Percentiles rank a stretch among this genome's conserved stretches.
phyloP scores from a whole-genome alignment of 352 stramenopile species.

The Pythium biforme region DNA sequence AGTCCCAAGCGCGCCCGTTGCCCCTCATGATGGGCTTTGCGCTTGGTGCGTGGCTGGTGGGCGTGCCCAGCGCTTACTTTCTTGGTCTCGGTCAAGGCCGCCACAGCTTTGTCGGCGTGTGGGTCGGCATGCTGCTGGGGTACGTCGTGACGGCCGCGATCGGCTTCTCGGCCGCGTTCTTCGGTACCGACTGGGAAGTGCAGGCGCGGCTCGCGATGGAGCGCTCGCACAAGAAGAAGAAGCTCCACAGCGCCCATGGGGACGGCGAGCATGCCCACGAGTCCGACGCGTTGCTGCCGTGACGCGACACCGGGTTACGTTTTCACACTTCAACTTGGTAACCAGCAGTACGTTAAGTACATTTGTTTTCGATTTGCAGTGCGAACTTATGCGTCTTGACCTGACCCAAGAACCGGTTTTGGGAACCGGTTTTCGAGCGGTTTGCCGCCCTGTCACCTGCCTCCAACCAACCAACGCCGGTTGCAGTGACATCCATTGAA shows the following conservation, averaged over 20 bases:
- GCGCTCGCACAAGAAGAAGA: conserved; percentile 37
- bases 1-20: conserved; percentile 54
- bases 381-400: conserved; percentile 1
- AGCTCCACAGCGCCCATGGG: background rate
- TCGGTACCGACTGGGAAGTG: conserved; percentile 57
- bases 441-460: background rate
- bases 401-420: too few relatives aligned
- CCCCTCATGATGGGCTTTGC: conserved; percentile 61
- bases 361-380: background rate
- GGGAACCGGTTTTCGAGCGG: background rate
- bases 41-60: conserved; percentile 69
- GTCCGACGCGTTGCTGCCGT: conserved; percentile 21
- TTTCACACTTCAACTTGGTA: background rate
- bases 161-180: conserved; percentile 57
- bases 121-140: conserved; percentile 64
- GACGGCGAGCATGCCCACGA: conserved; percentile 10
- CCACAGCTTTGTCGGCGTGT: conserved; percentile 61
- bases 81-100: conserved; percentile 43
- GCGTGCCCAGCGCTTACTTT: conserved; percentile 69
- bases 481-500: conserved; percentile 14
- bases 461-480: conserved; percentile 14
- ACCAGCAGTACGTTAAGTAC: background rate
- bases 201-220: conserved; percentile 51
- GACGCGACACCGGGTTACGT: background rate
- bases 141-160: conserved; percentile 77